Percentiles rank a stretch among this genome's conserved stretches.
Conservation (phyloP, 495 filamentous ascomycete species). For the Achaetomiella virescens region DNA sequence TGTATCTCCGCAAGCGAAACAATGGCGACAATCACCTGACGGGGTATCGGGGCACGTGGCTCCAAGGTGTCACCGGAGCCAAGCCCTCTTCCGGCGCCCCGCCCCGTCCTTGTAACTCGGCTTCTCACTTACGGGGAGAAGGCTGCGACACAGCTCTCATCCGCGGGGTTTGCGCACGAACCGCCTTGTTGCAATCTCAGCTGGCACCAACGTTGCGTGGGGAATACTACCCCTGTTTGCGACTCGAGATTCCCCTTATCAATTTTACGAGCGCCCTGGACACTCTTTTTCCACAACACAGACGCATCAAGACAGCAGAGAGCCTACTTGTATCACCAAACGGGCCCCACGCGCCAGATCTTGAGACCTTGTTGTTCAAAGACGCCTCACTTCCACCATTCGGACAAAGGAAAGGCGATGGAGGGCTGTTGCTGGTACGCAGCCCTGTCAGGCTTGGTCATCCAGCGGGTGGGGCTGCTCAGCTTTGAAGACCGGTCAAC, state of each 20-base stretch:
- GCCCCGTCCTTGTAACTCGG: not conserved
- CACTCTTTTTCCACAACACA: too few species aligned
- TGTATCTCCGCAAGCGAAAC: not conserved
- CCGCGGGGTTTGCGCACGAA: not conserved
- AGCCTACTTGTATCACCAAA: too few species aligned
- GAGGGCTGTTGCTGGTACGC: not conserved
- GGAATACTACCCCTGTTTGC: not conserved
- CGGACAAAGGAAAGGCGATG: not conserved
- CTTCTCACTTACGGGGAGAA: not conserved
- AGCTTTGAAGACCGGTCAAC: too few species aligned
- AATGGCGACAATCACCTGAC: conserved; percentile 7
- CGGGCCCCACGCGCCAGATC: too few species aligned
- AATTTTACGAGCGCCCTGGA: too few species aligned
- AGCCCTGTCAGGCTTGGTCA: not conserved
- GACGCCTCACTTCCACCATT: not conserved
- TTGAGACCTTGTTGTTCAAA: not conserved
- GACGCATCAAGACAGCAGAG: too few species aligned
- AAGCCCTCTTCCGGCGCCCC: not conserved
- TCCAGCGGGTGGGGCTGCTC: not conserved
- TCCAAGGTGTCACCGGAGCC: conserved; percentile 3
- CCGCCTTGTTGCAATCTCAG: conserved; percentile 16
- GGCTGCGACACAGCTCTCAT: conserved; percentile 12
- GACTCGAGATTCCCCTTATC: too few species aligned
- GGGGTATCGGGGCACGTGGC: not conserved
- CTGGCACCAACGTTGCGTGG: not conserved